Base-by-base conservation (phyloP, 768 basidiomycete genomes). In the Rhodosporidiobolus odoratus region DNA sequence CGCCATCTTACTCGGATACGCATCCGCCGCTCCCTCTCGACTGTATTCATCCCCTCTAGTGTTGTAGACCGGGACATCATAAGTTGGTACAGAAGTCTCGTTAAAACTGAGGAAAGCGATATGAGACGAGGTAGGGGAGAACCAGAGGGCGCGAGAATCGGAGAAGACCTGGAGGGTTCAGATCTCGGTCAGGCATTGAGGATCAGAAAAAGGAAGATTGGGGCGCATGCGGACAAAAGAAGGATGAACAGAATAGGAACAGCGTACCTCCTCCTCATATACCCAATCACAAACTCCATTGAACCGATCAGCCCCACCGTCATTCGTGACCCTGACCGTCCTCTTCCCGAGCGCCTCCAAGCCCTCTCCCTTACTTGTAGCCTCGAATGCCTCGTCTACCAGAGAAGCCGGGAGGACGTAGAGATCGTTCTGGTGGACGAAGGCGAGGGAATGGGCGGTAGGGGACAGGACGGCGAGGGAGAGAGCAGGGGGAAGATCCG, bases 221-320 rank as follows among this genome's bases (percentile, higher is more conserved):
- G 34, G 32, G 16, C 32, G 16, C 9, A 32, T 32, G 12, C 7
- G 40, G 9, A 3, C 0, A 12, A 16, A 21, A 41, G 2, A 64
- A 16, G 30, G 5, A 52, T 2, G 4, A 12, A 56, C 40, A 10
- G 7, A 32, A 47, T 21, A 23, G 34, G 21, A 47, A 15, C 43
- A 45, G 43, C 43, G 43, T 25, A 97, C 86, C 78, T 96, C 92
- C 78, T 95, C 92, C 79, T 95, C 92, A 79, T 94, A 94, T 8
- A 97, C 95, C 95, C 96, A 98, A 78, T 96, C 92, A 0, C 92
- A 91, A 3, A 96, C 89, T 12, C 96, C 96, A 76, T 97, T 87
- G 83, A 98, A 96, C 23, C 94, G 83, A 0, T 89, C 88, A 0
- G 86, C 84, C 61, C 88, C 90, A 0, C 96, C 96, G 21, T 87